These are phyloP conservation scores for Forsythia suspensa DNA, from an alignment of 257 asterid genomes.

Conservation along the genomic window DNA sequence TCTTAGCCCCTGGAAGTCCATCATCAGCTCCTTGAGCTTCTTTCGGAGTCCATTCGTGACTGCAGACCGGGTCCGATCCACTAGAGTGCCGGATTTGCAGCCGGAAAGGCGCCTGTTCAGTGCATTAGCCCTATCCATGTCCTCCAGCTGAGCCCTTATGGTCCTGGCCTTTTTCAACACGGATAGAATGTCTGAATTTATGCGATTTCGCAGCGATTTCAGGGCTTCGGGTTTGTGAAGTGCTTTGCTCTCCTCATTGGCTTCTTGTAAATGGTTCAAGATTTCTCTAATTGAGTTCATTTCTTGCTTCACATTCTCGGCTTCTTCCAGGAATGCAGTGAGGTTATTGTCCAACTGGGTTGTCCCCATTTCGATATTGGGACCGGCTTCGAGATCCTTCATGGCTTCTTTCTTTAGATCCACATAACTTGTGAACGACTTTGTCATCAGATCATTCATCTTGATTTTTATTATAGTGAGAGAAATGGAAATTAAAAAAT, in stretches of 20 bases:
- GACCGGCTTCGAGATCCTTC: slow-evolving; percentile 59
- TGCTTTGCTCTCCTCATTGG: slow-evolving; percentile 61
- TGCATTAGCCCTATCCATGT: slow-evolving; percentile 78
- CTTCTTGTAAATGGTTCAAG: slow-evolving; percentile 49
- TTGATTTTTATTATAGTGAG: slow-evolving; percentile 22
- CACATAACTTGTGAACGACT: slow-evolving; percentile 89
- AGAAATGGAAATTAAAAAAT: background rate
- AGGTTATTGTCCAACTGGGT: slow-evolving; percentile 60
- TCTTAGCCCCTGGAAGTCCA: slow-evolving; percentile 87
- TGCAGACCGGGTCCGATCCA: slow-evolving; percentile 69
- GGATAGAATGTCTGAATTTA: slow-evolving; percentile 51
- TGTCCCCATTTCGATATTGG: slow-evolving; percentile 68
- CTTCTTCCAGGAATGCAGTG: slow-evolving; percentile 70
- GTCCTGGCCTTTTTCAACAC: slow-evolving; percentile 69
- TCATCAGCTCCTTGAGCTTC: slow-evolving; percentile 92
- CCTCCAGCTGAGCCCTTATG: slow-evolving; percentile 63
- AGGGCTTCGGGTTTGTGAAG: slow-evolving; percentile 85
- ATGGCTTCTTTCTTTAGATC: slow-evolving; percentile 85
- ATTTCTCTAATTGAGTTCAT: slow-evolving; percentile 71
- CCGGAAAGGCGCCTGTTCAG: slow-evolving; percentile 65
- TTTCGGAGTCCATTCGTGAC: slow-evolving; percentile 92
- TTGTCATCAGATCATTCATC: slow-evolving; percentile 94
- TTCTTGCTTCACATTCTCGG: slow-evolving; percentile 66
- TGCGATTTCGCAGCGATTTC: slow-evolving; percentile 47
- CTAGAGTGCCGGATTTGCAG: slow-evolving; percentile 70